Base-by-base conservation (phyloP, 1,284 basidiomycete genomes). In the Hemileia vastatrix region DNA sequence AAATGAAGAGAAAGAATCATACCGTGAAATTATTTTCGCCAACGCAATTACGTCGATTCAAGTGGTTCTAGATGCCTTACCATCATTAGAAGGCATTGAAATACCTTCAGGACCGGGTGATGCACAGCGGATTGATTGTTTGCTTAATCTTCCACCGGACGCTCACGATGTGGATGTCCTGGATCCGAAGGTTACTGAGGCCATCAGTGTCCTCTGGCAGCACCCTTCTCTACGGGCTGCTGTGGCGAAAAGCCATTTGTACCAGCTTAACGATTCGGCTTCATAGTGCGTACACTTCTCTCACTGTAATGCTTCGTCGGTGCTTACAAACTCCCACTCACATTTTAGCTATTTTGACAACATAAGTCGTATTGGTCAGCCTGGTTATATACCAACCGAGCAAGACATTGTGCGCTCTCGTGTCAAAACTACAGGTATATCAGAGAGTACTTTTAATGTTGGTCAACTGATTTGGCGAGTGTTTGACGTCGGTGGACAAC, bases 401-500 rank as follows among this genome's bases (percentile, higher is more conserved):
- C 33, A 62, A 62, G 59, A 62, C 23, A 92, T 95, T 66, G 83
- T 95, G 40, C 86, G 85, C 36, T 86, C 86, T 66, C 81, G 90
- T 64, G 87, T 87, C 57, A 86, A 90, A 69, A 93, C 91, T 36
- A 90, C 89, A 23, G 91, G 92, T 33, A 95, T 96, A 73, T 90
- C 86, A n/a, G 91, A 95, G 77, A 95, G 90, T 0, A 83, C 84
- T 21, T 95, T 96, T 77, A 80, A 82, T 51, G 73, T 78, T 31
- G 67, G 69, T 36, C 74, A 77, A 67, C 67, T 19, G 74, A 65
- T 49, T 59, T 68, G 62, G 43, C 66, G 65, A 83, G 89, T 92
- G 85, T 86, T 91, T 63, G 90, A 92, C 71, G 90, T 92, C 53
- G 90, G 90, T 45, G 89, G 90, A 1, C 90, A 92, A 77, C 88